phyloP scores from a whole-genome alignment of 1,284 basidiomycete species.

The Lentinula novae-zelandiae region DNA sequence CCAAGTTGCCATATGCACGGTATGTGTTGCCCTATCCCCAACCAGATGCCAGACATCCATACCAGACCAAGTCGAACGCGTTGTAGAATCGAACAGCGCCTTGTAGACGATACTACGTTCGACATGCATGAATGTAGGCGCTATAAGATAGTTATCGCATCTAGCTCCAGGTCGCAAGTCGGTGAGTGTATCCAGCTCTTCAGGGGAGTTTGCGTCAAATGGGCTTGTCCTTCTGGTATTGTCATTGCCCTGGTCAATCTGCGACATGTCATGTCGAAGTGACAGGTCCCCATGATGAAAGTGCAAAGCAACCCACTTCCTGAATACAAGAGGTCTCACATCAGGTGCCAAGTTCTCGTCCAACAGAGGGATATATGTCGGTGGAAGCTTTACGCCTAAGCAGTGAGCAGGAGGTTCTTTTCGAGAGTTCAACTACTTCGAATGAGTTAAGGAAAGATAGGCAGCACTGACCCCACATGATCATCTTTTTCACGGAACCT shows the following conservation, averaged over 20 bases:
- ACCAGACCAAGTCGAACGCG: constrained; percentile 11
- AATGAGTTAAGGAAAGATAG: no score
- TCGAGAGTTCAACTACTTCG: neutral
- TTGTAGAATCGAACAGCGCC: constrained; percentile 6
- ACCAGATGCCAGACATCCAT: constrained; percentile 15
- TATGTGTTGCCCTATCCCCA: constrained; percentile 14
- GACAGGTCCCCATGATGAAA: constrained; percentile 19
- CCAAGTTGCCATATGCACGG: constrained; percentile 15
- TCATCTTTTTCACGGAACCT: constrained; percentile 6
- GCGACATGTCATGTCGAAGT: constrained; percentile 12
- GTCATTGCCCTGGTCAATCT: constrained; percentile 4
- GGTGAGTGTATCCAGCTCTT: constrained; percentile 3
- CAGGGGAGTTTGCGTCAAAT: constrained; percentile 5
- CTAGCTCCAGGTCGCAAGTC: constrained; percentile 11
- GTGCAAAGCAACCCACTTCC: constrained; percentile 18
- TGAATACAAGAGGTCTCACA: constrained; percentile 16
- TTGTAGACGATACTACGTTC: neutral
- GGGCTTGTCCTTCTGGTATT: constrained; percentile 1
- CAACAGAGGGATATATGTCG: constrained; percentile 15
- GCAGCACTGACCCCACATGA: constrained; percentile 12
- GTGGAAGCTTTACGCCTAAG: constrained; percentile 13
- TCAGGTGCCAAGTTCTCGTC: constrained; percentile 9
- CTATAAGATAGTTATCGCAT: constrained; percentile 1
- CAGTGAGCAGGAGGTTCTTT: constrained; percentile 13
- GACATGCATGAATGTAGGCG: neutral